Percentiles rank a stretch among this genome's conserved stretches.
These are phyloP conservation scores for Hebeloma cylindrosporum DNA, from an alignment of 768 basidiomycete genomes.

Conservation along the genomic window DNA sequence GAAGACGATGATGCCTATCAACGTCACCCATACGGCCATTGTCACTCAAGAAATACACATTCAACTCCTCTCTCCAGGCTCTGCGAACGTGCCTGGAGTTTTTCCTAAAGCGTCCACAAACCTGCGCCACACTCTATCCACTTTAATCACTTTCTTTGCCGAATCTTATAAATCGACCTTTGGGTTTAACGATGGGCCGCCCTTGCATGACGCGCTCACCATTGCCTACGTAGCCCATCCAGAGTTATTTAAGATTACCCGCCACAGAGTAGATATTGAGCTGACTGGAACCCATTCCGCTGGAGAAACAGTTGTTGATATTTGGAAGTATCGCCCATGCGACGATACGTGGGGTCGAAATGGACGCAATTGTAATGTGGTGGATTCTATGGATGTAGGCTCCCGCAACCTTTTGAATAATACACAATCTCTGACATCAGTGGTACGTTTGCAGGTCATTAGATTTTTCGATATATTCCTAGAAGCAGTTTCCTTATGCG, in stretches of 20 bases:
- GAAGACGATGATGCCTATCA: slow-evolving; percentile 78
- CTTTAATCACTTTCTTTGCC: slow-evolving; percentile 73
- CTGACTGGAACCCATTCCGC: slow-evolving; percentile 60
- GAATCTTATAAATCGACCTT: slow-evolving; percentile 71
- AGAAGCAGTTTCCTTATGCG: slow-evolving; percentile 57
- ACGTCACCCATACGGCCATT: slow-evolving; percentile 86
- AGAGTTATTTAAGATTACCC: slow-evolving; percentile 55
- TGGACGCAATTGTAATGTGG: slow-evolving; percentile 78
- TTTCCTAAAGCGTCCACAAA: slow-evolving; percentile 39
- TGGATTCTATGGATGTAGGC: slow-evolving; percentile 66
- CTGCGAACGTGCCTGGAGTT: slow-evolving; percentile 8
- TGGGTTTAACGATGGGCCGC: slow-evolving; percentile 83
- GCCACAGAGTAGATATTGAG: slow-evolving; percentile 87
- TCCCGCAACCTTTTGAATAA: too few species aligned
- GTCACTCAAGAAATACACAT: slow-evolving; percentile 56
- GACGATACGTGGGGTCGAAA: slow-evolving; percentile 70
- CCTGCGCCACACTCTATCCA: slow-evolving; percentile 73
- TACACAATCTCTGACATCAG: too few species aligned
- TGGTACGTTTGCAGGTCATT: slow-evolving; percentile 51
- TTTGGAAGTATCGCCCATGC: slow-evolving; percentile 61
- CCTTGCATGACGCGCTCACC: slow-evolving; percentile 84
- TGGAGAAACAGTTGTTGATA: slow-evolving; percentile 81
- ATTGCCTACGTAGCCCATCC: slow-evolving; percentile 75
- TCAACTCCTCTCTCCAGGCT: slow-evolving; percentile 45
- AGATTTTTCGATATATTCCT: slow-evolving; percentile 68